These are phyloP conservation scores for Pecoramyces ruminantium DNA, from an alignment of 192 early-diverging fungal species.

Conservation along the genomic window DNA sequence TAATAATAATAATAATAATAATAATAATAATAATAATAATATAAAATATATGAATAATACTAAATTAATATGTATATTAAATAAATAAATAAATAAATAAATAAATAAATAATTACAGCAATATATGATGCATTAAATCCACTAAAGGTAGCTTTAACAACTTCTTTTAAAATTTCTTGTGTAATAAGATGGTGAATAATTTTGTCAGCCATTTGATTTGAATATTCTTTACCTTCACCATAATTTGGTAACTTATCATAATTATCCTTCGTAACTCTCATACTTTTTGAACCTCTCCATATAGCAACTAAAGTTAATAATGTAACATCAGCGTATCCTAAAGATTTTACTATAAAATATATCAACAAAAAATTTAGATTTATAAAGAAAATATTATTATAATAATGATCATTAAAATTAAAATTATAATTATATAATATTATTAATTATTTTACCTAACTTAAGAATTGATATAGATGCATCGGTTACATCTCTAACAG, in stretches of 20 bases:
- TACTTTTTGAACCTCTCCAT: slow-evolving; percentile 49
- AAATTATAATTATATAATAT: too few species aligned
- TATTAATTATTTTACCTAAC: too few species aligned
- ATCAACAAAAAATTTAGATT: background rate
- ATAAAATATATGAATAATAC: too few species aligned
- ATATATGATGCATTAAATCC: background rate
- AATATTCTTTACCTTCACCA: slow-evolving; percentile 31
- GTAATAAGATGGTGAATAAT: slow-evolving; percentile 50
- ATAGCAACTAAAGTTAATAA: slow-evolving; percentile 52
- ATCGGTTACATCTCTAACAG: slow-evolving; percentile 27
- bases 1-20: too few species aligned
- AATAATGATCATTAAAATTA: too few species aligned
- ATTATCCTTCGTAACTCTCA: slow-evolving; percentile 25
- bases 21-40: background rate
- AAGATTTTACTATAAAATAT: slow-evolving; percentile 5
- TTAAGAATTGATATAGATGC: slow-evolving; percentile 27
- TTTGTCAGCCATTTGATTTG: slow-evolving; percentile 43
- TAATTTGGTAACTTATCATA: slow-evolving; percentile 30
- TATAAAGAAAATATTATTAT: too few species aligned
- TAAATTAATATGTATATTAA: too few species aligned
- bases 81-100: background rate
- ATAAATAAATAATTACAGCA: background rate
- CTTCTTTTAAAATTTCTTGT: slow-evolving; percentile 42
- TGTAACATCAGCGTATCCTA: slow-evolving; percentile 33
- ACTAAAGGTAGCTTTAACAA: background rate